Base-by-base conservation (phyloP, 2,329 filamentous ascomycete genomes). In the Diaporthe citrichinensis region DNA sequence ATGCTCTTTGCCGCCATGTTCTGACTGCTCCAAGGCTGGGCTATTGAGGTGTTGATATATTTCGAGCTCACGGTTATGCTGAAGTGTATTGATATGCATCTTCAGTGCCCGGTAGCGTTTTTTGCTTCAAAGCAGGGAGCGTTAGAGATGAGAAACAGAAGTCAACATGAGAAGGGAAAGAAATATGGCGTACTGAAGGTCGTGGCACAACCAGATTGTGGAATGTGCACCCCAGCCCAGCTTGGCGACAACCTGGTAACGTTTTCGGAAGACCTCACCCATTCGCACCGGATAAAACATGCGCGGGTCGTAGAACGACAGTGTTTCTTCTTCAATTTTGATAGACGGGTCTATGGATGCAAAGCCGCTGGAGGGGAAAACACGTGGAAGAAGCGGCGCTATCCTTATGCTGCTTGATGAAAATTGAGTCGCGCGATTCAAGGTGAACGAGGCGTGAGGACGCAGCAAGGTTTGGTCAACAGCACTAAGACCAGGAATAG, bases 211-310 rank as follows among this genome's bases (percentile, higher is more conserved):
- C 59, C 25, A 46, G 4, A 65, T 46, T 31, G 41, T 65, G 7
- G 59, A 65, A 46, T n/a, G n/a, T 12, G 39, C 25, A 31, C 31
- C 65, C 65, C 46, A 68, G 7, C 65, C 65, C 2, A 68, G 65
- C 59, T 65, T 65, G 39, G 25, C 4, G 25, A 65, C 17, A 65
- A 65, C 59, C 41, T 65, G 41, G n/a, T 65, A 65, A 6, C 59
- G 41, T 44, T 31, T 41, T 20, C 10, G 39, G 17, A 65, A 65
- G 28, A 23, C 17, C 15, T 65, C 25, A 3, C 41, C 59, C 12
- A 65, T 23, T 7, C 39, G 59, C 4, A 65, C 59, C 2, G 25
- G 59, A 7, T 65, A 65, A 12, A 65, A 46, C 39, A 46, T 44
- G n/a, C 25, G 23, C 4, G 44, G 62, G 12, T 68, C 44, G n/a